Percentiles rank a stretch among this genome's conserved stretches.
These are phyloP conservation scores for Cyberlindnera misumaiensis DNA, from an alignment of 805 yeast species.

Conservation along the genomic window DNA sequence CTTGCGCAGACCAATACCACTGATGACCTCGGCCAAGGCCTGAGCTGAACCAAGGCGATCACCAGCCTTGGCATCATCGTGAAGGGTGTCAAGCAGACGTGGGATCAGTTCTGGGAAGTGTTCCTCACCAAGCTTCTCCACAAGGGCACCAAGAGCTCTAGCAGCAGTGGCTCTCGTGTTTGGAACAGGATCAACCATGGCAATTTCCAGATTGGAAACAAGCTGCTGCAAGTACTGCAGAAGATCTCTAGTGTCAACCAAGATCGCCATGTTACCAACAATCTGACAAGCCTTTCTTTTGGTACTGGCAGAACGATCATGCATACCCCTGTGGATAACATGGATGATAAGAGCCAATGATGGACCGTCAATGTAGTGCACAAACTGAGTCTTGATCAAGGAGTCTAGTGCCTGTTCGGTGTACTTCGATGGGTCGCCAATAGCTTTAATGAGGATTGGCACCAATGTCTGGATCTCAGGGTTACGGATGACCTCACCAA, in stretches of 20 bases:
- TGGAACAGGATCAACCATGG: conserved; percentile 99
- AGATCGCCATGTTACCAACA: conserved; percentile 97
- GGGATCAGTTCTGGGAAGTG: conserved; percentile 89
- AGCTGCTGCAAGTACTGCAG: conserved; percentile 75
- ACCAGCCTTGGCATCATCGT: conserved; percentile 74
- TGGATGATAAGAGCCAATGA: conserved; percentile 92
- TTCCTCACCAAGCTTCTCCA: conserved; percentile 94
- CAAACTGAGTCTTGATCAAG: conserved; percentile 84
- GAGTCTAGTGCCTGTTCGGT: conserved; percentile 86
- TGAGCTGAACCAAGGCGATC: conserved; percentile 97
- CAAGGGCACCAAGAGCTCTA: conserved; percentile 91
- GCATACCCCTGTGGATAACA: conserved; percentile 92
- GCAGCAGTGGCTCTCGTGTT: conserved; percentile 96
- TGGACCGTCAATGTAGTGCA: conserved; percentile 97
- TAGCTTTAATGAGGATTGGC: conserved; percentile 81
- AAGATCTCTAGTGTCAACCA: conserved; percentile 84
- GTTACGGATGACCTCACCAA: conserved; percentile 95
- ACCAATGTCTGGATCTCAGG: conserved; percentile 94
- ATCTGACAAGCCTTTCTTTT: conserved; percentile 94
- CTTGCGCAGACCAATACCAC: conserved; percentile 83
- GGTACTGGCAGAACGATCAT: conserved; percentile 86
- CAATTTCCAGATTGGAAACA: conserved; percentile 76
- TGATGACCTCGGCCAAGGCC: conserved; percentile 88
- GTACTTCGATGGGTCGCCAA: conserved; percentile 89
- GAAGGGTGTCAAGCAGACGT: conserved; percentile 64